A percentile compares a stretch with the other conserved stretches of the same genome.
phyloP scores from a whole-genome alignment of 106 monocot genomes.

The Vanilla planifolia region DNA sequence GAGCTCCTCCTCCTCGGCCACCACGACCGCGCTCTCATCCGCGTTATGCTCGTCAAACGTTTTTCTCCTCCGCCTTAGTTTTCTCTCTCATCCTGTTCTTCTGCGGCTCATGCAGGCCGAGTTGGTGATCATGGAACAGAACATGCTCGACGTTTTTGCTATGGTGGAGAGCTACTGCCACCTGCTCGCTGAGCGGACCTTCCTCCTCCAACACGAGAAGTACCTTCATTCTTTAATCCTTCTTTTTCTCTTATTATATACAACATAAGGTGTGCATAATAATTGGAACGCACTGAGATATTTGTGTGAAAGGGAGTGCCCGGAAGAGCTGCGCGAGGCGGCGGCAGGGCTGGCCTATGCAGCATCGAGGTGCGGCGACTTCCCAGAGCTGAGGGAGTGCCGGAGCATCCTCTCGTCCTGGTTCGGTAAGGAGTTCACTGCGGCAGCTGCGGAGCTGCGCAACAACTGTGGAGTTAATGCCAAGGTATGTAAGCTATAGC shows the following conservation, averaged over 20 bases:
- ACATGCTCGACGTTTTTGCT: slow-evolving; percentile 59
- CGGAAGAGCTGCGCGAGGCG: slow-evolving; percentile 71
- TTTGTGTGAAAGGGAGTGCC: slow-evolving; percentile 45
- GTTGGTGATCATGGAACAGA: slow-evolving; percentile 70
- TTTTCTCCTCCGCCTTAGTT: background rate
- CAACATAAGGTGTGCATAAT: background rate
- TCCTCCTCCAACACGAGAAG: slow-evolving; percentile 51
- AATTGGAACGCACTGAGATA: background rate
- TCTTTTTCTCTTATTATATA: background rate
- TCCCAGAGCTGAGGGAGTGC: slow-evolving; percentile 59
- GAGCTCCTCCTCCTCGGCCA: slow-evolving; percentile 58
- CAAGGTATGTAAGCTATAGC: too few species aligned
- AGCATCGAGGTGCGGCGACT: slow-evolving; percentile 47
- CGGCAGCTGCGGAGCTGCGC: slow-evolving; percentile 25
- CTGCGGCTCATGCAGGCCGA: slow-evolving; percentile 34
- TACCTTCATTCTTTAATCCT: slow-evolving; percentile 3
- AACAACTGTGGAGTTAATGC: slow-evolving; percentile 25
- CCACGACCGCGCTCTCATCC: slow-evolving; percentile 60
- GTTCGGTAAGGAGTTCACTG: slow-evolving; percentile 29
- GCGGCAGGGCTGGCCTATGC: slow-evolving; percentile 49
- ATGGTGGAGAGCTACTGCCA: slow-evolving; percentile 58
- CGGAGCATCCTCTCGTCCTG: slow-evolving; percentile 17
- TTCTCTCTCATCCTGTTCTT: background rate
- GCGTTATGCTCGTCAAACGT: slow-evolving; percentile 12
- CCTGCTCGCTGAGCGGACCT: slow-evolving; percentile 32